A percentile compares a stretch with the other conserved stretches of the same genome.
Evolutionary conservation across 306 rosid genomes (phyloP).

Genomic region (Cicer cuneatum): DNA sequence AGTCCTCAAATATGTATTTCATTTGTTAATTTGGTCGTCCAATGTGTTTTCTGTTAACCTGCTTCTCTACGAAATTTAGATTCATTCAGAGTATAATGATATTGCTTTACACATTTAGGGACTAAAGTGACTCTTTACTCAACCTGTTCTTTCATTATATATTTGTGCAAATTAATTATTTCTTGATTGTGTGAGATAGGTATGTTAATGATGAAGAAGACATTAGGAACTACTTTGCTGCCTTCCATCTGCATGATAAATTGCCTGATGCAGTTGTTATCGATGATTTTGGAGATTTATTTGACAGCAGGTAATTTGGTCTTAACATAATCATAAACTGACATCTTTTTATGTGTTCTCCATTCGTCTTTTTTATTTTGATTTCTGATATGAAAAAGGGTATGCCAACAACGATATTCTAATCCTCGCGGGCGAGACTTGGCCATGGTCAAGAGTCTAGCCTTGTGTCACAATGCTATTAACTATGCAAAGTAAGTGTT

Average conservation of each 20-base stretch:
- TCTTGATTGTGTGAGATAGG: conserved; percentile 44
- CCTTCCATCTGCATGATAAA: conserved; percentile 69
- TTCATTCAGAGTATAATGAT: too few species aligned
- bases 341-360: background rate
- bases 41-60: too few species aligned
- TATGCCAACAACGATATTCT: conserved; percentile 71
- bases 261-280: conserved; percentile 75
- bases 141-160: background rate
- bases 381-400: conserved; percentile 51
- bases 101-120: too few species aligned
- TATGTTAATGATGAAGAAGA: conserved; percentile 81
- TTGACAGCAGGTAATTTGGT: conserved; percentile 60
- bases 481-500: conserved; percentile 71
- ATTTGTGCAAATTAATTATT: background rate
- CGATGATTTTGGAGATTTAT: conserved; percentile 87
- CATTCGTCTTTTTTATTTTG: conserved; percentile 23
- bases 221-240: conserved; percentile 83
- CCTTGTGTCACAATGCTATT: conserved; percentile 82
- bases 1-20: too few species aligned
- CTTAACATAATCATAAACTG: background rate
- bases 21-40: too few species aligned
- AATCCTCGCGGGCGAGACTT: conserved; percentile 79
- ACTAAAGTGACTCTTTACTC: too few species aligned
- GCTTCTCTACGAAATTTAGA: too few species aligned
- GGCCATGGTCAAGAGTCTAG: conserved; percentile 85